These are phyloP conservation scores for Saccharomycopsis javanensis DNA, from an alignment of 805 yeast genomes.

Conservation along the genomic window DNA sequence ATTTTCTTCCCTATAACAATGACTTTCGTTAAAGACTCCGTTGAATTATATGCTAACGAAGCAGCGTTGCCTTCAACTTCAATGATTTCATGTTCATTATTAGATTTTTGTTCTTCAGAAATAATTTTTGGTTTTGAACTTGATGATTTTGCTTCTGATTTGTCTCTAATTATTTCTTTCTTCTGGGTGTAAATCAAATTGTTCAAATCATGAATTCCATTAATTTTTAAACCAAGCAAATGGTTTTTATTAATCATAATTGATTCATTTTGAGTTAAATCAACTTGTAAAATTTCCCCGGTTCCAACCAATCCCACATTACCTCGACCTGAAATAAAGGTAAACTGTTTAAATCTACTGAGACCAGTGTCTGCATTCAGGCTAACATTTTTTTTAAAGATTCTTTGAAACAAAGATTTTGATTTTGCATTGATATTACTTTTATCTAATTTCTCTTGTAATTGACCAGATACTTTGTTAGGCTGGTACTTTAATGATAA, in stretches of 20 bases:
- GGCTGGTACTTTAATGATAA: slow-evolving; percentile 34
- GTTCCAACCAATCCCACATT: slow-evolving; percentile 33
- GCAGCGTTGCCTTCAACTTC: background rate
- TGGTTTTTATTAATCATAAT: slow-evolving; percentile 29
- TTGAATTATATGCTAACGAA: background rate
- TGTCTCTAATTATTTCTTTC: background rate
- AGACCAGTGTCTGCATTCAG: slow-evolving; percentile 6
- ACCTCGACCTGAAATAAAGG: slow-evolving; percentile 35
- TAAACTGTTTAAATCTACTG: slow-evolving; percentile 20
- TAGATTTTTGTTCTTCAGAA: background rate
- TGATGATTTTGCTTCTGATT: background rate
- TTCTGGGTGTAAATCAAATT: slow-evolving; percentile 7
- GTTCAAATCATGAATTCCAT: slow-evolving; percentile 32
- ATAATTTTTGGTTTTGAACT: background rate
- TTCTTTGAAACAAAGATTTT: background rate
- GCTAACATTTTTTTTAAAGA: background rate
- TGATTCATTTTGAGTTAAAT: slow-evolving; percentile 30
- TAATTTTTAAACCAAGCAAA: slow-evolving; percentile 33
- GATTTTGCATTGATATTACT: background rate
- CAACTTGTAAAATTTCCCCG: slow-evolving; percentile 33
- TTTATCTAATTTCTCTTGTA: background rate
- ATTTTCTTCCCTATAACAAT: background rate
- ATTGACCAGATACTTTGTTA: slow-evolving; percentile 25
- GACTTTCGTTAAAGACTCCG: background rate
- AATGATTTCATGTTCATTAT: background rate